A percentile compares a stretch with the other conserved stretches of the same genome.
Evolutionary conservation across 306 rosid genomes (phyloP).

Genomic region (Potentilla sterilis): DNA sequence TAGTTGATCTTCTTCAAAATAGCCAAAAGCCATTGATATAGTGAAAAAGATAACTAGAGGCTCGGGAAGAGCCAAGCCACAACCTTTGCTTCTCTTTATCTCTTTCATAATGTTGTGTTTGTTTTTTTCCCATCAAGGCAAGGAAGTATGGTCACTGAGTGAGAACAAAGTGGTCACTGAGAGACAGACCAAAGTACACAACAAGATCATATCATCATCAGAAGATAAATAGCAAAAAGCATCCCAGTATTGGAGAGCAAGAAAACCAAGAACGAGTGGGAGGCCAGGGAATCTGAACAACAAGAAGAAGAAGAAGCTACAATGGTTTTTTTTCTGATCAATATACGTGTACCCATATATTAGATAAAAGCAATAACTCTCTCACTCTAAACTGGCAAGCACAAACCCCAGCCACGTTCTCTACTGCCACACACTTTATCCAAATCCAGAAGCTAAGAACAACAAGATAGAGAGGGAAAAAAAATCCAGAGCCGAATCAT

Average conservation of each 20-base stretch:
- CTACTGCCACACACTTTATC: conserved; percentile 44
- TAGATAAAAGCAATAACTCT: conserved; percentile 12
- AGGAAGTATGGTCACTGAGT: conserved; percentile 9
- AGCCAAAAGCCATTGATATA: not conserved
- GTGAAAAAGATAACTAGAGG: not conserved
- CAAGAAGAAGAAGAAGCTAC: not conserved
- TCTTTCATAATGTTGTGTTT: conserved; percentile 8
- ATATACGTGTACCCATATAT: not conserved
- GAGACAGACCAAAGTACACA: conserved; percentile 52
- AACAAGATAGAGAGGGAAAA: not conserved
- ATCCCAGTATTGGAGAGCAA: not conserved
- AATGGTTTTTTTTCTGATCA: not conserved
- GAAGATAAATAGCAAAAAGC: not conserved
- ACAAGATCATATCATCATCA: not conserved
- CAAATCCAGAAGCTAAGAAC: conserved; percentile 31
- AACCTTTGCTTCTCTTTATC: not conserved
- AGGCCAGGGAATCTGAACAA: conserved; percentile 2
- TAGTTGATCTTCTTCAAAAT: not conserved
- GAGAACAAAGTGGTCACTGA: not conserved
- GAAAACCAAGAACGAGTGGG: not conserved
- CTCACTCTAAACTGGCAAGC: conserved; percentile 25
- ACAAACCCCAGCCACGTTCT: conserved; percentile 58
- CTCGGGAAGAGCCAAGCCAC: conserved; percentile 7
- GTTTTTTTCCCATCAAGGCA: conserved; percentile 26
- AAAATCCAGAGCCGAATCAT: conserved; percentile 9